A percentile compares a stretch with the other conserved stretches of the same genome.
Evolutionary conservation across 768 basidiomycete genomes (phyloP).

Genomic region (Pleurotus eryngii): DNA sequence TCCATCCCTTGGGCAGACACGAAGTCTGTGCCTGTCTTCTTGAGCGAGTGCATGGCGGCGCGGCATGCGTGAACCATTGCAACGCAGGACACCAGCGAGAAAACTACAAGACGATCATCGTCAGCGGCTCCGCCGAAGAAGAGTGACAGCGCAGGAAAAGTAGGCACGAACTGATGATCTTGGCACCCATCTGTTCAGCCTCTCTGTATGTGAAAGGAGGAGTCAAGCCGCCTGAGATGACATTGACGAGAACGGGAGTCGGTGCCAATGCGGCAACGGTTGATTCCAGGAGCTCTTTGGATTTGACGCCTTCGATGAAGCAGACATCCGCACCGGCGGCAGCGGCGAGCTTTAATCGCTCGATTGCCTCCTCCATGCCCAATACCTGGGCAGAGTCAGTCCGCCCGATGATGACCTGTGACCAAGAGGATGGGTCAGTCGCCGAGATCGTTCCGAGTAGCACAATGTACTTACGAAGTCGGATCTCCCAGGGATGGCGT

Average conservation of each 20-base stretch:
- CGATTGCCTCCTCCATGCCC: slow-evolving; percentile 74
- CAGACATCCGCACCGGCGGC: slow-evolving; percentile 76
- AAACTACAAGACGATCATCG: slow-evolving; percentile 39
- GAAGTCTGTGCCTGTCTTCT: slow-evolving; percentile 78
- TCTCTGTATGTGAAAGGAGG: slow-evolving; percentile 69
- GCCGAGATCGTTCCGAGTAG: background rate
- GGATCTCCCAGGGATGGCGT: slow-evolving; percentile 67
- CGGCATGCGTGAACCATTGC: slow-evolving; percentile 74
- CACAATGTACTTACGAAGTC: slow-evolving; percentile 54
- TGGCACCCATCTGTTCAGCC: slow-evolving; percentile 70
- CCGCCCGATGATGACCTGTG: slow-evolving; percentile 66
- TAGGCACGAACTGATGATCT: slow-evolving; percentile 63
- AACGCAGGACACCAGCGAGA: slow-evolving; percentile 73
- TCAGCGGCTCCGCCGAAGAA: background rate
- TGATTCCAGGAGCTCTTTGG: slow-evolving; percentile 55
- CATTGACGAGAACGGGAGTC: slow-evolving; percentile 77
- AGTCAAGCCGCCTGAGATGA: slow-evolving; percentile 74
- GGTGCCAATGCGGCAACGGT: slow-evolving; percentile 69
- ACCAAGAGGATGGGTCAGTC: no score
- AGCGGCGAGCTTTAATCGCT: slow-evolving; percentile 63
- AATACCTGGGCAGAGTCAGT: slow-evolving; percentile 77
- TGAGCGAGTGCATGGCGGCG: slow-evolving; percentile 68
- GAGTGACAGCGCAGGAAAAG: background rate
- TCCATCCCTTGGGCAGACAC: slow-evolving; percentile 60
- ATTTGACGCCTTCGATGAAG: slow-evolving; percentile 78